These are phyloP conservation scores for Botrytis byssoidea DNA, from an alignment of 2,329 filamentous ascomycete genomes.

Conservation along the genomic window DNA sequence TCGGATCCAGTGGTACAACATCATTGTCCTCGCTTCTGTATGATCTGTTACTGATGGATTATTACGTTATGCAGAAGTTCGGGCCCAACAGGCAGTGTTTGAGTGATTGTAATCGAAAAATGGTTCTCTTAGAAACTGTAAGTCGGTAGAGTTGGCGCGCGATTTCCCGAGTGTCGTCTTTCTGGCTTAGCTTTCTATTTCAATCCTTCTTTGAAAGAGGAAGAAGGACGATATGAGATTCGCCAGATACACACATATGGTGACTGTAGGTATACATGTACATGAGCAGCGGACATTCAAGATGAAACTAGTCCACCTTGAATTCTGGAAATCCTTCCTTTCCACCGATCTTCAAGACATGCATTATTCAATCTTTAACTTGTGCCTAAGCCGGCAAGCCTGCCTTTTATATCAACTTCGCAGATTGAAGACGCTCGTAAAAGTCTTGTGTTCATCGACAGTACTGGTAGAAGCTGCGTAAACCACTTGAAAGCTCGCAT, in stretches of 20 bases:
- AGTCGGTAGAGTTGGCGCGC: background rate
- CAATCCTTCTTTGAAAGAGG: no score
- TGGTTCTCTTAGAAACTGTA: no score
- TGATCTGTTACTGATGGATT: background rate
- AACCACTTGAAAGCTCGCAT: background rate
- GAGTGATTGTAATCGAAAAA: background rate
- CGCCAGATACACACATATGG: no score
- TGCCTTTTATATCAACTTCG: background rate
- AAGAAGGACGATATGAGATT: background rate
- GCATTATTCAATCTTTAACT: background rate
- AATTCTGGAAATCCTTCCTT: background rate
- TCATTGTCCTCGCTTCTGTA: no score
- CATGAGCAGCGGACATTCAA: background rate
- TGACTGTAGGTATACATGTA: background rate
- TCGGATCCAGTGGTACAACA: background rate
- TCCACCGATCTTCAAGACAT: background rate
- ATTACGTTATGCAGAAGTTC: fast-evolving
- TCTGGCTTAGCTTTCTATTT: no score
- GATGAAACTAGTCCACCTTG: no score
- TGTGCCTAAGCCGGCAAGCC: background rate
- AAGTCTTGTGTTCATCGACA: background rate
- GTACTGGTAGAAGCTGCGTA: background rate
- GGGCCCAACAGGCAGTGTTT: fast-evolving
- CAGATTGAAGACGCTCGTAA: background rate
- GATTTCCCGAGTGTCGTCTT: background rate